Evolutionary conservation across 2,329 filamentous ascomycete species (phyloP), one percentile per base, ranked within the genome.

Genomic region (Aspergillaceae sp.): DNA sequence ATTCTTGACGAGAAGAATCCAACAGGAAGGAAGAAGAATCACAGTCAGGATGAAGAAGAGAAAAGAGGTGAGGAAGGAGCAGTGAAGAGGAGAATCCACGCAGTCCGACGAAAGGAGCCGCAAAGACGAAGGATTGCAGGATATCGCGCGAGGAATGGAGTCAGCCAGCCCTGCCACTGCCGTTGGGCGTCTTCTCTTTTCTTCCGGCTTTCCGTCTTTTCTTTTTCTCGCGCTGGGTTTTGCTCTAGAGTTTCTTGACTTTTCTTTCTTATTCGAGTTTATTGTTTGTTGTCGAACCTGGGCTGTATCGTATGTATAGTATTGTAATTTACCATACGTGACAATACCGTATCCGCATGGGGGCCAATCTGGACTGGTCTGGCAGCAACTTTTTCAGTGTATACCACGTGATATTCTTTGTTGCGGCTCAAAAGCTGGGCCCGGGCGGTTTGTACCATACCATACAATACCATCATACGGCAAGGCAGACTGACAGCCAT

Each of bases 361-460:
- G 19, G 19, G 19, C 19, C 19, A 19, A 19, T 19, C 19, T 19
- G 19, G 19, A 19, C 19, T 19, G 19, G 19, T 19, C 19, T 19
- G 19, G 2, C 19, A 19, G 19, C 19, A 19, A 19, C 19, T 19
- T 19, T 19, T 19, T 19, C 19, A 19, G 27, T 8, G 5, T 7
- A 26, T 7, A 38, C 11, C 36, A 38, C 36, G 36, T 26, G 36
- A 28, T 38, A 43, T 48, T 11, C 48, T 48, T 51, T 44, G 7
- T 43, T 55, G 55, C 53, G 51, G 55, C 53, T 56, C 48, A 53
- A 52, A 26, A 38, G 26, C 19, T 19, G 19, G 19, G 19, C 19
- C 19, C 19, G 19, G 19, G 19, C 19, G 19, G 19, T 11, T 32
- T 29, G 34, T 46, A 48, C 32, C 30, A 35, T 44, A 48, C 29